A percentile compares a stretch with the other conserved stretches of the same genome.
Evolutionary conservation across 108 stramenopile genomes (phyloP).

Genomic region (Skeletonema potamos): DNA sequence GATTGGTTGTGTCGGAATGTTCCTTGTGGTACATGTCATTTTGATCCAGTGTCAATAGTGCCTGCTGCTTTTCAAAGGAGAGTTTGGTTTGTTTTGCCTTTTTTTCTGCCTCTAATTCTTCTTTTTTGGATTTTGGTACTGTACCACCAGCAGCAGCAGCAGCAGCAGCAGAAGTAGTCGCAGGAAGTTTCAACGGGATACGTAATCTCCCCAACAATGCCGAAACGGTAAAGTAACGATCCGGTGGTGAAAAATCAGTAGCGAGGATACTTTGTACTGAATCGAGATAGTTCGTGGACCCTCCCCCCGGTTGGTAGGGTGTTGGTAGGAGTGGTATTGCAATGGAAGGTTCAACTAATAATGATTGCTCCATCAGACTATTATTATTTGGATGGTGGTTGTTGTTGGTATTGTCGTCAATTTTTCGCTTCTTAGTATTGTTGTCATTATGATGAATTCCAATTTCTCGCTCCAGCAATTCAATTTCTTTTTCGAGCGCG

Average conservation of each 20-base stretch:
- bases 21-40: constrained; percentile 50
- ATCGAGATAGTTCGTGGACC: constrained; percentile 28
- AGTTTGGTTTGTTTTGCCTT: constrained; percentile 10
- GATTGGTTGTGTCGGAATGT: constrained; percentile 40
- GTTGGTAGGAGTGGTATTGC: constrained; percentile 33
- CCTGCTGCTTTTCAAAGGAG: constrained; percentile 36
- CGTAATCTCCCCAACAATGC: constrained; percentile 75
- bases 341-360: constrained; percentile 29
- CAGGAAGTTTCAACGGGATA: constrained; percentile 71
- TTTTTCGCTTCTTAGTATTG: not conserved
- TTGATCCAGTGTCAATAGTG: constrained; percentile 27
- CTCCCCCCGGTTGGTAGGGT: constrained; percentile 35
- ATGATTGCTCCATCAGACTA: constrained; percentile 7
- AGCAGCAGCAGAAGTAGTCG: constrained; percentile 52
- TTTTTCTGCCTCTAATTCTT: constrained; percentile 17
- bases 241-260: constrained; percentile 69
- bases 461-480: constrained; percentile 49
- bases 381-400: not conserved
- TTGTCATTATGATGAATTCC: constrained; percentile 8
- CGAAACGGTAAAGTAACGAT: constrained; percentile 73
- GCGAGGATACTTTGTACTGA: constrained; percentile 52
- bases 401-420: not conserved
- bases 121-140: constrained; percentile 2
- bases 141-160: constrained; percentile 7
- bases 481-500: constrained; percentile 64